phyloP scores from a whole-genome alignment of 2,329 filamentous ascomycete genomes.

The Alternaria conjuncta region DNA sequence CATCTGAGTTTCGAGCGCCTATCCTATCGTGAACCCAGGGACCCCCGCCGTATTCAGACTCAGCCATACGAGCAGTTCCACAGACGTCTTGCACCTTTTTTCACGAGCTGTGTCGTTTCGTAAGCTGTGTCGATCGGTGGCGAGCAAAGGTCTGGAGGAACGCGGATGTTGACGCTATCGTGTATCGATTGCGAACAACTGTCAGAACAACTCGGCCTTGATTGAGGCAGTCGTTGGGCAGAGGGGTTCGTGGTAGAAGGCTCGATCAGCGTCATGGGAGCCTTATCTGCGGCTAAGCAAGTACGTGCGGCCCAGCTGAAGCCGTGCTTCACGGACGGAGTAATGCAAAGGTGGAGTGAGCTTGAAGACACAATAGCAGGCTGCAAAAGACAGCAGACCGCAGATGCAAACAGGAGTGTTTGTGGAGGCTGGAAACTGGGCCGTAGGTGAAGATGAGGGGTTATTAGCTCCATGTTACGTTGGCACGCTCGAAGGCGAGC shows the following conservation, averaged over 20 bases:
- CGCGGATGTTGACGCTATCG: neutral
- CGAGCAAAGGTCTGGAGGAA: neutral
- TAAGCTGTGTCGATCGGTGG: neutral
- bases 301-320: conserved; percentile 20
- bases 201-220: neutral
- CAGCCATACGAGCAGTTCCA: conserved; percentile 32
- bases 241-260: conserved; percentile 10
- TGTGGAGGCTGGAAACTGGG: conserved; percentile 14
- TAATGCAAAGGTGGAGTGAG: conserved; percentile 5
- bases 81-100: neutral
- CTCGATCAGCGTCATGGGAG: conserved; percentile 17
- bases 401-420: conserved; percentile 10
- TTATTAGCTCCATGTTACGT: conserved; percentile 25
- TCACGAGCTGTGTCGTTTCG: neutral
- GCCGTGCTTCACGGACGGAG: conserved; percentile 24
- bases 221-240: conserved; percentile 7
- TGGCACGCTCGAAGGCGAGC: conserved; percentile 21
- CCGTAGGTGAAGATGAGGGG: conserved; percentile 19
- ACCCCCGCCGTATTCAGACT: conserved; percentile 28
- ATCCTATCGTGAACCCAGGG: conserved; percentile 27
- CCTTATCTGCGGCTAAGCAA: conserved; percentile 25
- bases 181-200: neutral
- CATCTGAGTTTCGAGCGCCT: conserved; percentile 20
- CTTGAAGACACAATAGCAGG: conserved; percentile 3
- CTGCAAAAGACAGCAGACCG: conserved; percentile 8